Base-by-base conservation (phyloP, 345 rosid species). In the Pugionium dolabratum region DNA sequence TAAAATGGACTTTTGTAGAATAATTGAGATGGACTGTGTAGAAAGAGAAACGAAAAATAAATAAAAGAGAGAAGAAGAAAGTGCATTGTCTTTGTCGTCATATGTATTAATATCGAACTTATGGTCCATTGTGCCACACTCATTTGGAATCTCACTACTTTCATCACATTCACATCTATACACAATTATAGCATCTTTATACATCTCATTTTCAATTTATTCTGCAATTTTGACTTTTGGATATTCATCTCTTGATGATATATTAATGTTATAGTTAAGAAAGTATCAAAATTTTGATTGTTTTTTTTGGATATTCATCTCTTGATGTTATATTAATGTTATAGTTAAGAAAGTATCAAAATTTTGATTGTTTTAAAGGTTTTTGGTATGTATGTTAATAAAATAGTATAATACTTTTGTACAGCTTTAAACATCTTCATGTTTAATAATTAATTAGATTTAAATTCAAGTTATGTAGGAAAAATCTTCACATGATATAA, bases 111-210 rank as follows among this genome's bases (percentile, higher is more conserved):
- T 53, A 70, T 70, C 34, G 33, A 47, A 30, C 62, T 62, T 70
- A 48, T 45, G 74, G 74, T 70, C 74, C 68, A 62, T 70, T 35
- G 30, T 35, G 60, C 49, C 33, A 65, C 65, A 65, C 66, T 57
- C 66, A 58, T 66, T 72, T 51, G 58, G 76, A 63, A 64, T 57
- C 47, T 72, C 54, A 58, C 35, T 30, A 58, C 61, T 58, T 58
- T 58, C 66, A 72, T 59, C 60, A 58, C 44, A 49, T 49, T 72
- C 66, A 57, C 70, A 18, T 18, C 18, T 18, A 18, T 18, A 56
- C 18, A 48, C 59, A 48, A 64, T 41, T 56, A 56, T 49, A 34
- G 37, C 59, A 63, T 71, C 39, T 57, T 26, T 44, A 5, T 49
- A 28, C 32, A 43, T 57, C 41, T 64, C 29, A 25, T 49, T 64